Evolutionary conservation across 768 basidiomycete genomes (phyloP).

Genomic region (Tephrocybe sp.): DNA sequence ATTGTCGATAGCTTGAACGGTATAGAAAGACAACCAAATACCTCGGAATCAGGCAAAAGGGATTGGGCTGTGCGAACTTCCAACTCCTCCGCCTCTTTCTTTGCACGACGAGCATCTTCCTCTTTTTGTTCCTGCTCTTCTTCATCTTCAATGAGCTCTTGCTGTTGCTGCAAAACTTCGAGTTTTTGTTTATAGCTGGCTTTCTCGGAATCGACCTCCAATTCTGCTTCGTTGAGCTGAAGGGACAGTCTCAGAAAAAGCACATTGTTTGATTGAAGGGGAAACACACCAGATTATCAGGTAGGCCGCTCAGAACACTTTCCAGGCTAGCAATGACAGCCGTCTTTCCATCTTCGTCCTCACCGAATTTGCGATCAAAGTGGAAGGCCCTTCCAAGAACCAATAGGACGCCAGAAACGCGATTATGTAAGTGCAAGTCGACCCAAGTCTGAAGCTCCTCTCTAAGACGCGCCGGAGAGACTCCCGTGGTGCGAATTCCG

Average conservation of each 20-base stretch:
- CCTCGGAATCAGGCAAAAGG: constrained; percentile 87
- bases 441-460: constrained; percentile 95
- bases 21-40: constrained; percentile 26
- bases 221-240: constrained; percentile 94
- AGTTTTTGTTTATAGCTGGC: constrained; percentile 98
- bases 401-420: constrained; percentile 91
- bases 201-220: constrained; percentile 91
- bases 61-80: constrained; percentile 79
- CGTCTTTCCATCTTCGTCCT: constrained; percentile 80
- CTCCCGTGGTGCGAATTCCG: constrained; percentile 85
- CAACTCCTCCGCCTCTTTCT: constrained; percentile 74
- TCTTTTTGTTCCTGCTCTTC: constrained; percentile 97
- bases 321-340: constrained; percentile 80
- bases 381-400: constrained; percentile 94
- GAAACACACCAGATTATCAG: constrained; percentile 83
- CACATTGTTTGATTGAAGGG: not conserved
- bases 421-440: constrained; percentile 81
- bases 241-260: constrained; percentile 5
- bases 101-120: constrained; percentile 84
- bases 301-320: constrained; percentile 85
- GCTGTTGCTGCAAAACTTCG: constrained; percentile 95
- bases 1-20: not conserved
- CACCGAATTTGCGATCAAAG: constrained; percentile 75
- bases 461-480: constrained; percentile 83
- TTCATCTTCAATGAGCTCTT: constrained; percentile 99